Conservation (phyloP, 2,329 filamentous ascomycete genomes). For the Teratosphaeria gauchensis region DNA sequence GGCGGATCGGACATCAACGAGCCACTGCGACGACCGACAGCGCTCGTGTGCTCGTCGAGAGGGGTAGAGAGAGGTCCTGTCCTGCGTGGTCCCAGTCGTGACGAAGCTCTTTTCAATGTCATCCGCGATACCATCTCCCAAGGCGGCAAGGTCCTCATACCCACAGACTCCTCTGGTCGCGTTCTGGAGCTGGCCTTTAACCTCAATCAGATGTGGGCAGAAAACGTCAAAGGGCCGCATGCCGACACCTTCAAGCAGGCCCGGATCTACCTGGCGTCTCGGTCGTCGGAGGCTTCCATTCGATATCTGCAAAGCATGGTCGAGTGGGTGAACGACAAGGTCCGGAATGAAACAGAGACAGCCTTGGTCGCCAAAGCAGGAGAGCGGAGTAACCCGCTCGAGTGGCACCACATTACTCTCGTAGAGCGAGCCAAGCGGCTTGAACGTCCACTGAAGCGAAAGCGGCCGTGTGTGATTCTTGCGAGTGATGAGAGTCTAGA, state of each 20-base stretch:
- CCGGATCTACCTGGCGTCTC: slow-evolving; percentile 71
- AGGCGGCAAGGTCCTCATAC: slow-evolving; percentile 85
- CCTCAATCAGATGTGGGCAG: slow-evolving; percentile 83
- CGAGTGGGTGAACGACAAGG: slow-evolving; percentile 97
- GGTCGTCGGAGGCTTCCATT: slow-evolving; percentile 79
- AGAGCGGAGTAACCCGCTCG: slow-evolving; percentile 62
- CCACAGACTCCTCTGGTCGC: slow-evolving; percentile 89
- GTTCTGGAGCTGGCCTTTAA: slow-evolving; percentile 87
- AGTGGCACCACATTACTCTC: slow-evolving; percentile 76
- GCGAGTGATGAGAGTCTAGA: slow-evolving; percentile 84
- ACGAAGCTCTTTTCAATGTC: slow-evolving; percentile 75
- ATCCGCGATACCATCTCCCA: slow-evolving; percentile 68
- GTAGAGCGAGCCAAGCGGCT: slow-evolving; percentile 76
- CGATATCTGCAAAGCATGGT: slow-evolving; percentile 89
- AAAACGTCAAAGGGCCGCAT: slow-evolving; percentile 26
- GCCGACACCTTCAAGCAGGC: slow-evolving; percentile 41
- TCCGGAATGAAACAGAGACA: slow-evolving; percentile 61
- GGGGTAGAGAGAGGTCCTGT: slow-evolving; percentile 60
- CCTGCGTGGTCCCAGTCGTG: slow-evolving; percentile 63
- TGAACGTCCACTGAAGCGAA: slow-evolving; percentile 52
- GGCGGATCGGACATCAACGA: slow-evolving; percentile 87
- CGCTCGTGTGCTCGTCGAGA: slow-evolving; percentile 81
- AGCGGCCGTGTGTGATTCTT: slow-evolving; percentile 63
- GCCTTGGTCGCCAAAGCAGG: slow-evolving; percentile 27
- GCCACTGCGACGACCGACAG: slow-evolving; percentile 84